Evolutionary conservation across 495 filamentous ascomycete species (phyloP), one percentile per base, ranked within the genome.

Genomic region (Xylaria intraflava): DNA sequence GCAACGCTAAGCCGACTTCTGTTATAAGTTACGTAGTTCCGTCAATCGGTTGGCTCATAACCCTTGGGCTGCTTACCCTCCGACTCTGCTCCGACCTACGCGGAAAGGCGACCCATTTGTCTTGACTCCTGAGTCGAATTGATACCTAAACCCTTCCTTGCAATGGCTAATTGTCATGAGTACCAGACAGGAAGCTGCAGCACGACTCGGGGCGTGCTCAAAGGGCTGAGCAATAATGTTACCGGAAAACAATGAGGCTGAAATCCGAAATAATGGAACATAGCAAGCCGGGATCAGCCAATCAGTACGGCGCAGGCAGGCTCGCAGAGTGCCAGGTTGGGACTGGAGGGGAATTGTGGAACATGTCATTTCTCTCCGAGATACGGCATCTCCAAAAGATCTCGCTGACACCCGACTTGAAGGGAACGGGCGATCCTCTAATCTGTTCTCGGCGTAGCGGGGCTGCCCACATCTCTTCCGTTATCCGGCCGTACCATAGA

Each of bases 401-500:
- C 41, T 46, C n/a, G 10, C 40, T 17, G 10, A 9, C n/a, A 36
- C 9, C 29, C 31, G 31, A 46, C 22, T 42, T 33, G 17, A 23
- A 31, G 40, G 29, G 31, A 11, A n/a, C 33, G 20, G 36, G 6
- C 16, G 10, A 7, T n/a, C 16, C 14, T 19, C 8, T 29, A 22
- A n/a, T 19, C n/a, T n/a, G 17, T 33, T 9, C 38, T 35, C 38
- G 26, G 38, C 19, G 36, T 17, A 20, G 48, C 43, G 19, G 38
- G 24, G 11, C n/a, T n/a, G n/a, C n/a, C 49, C 17, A 27, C 11
- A 19, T 23, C 2, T 36, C 30, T 44, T 27, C 49, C 22, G 23
- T 31, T 29, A 31, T 46, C 30, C 42, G 42, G 51, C 42, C 33
- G 51, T 46, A 53, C 31, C 23, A 30, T 24, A 16, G n/a, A n/a